These are phyloP conservation scores for Fusarium domesticum DNA, from an alignment of 2,329 filamentous ascomycete species.

Conservation along the genomic window DNA sequence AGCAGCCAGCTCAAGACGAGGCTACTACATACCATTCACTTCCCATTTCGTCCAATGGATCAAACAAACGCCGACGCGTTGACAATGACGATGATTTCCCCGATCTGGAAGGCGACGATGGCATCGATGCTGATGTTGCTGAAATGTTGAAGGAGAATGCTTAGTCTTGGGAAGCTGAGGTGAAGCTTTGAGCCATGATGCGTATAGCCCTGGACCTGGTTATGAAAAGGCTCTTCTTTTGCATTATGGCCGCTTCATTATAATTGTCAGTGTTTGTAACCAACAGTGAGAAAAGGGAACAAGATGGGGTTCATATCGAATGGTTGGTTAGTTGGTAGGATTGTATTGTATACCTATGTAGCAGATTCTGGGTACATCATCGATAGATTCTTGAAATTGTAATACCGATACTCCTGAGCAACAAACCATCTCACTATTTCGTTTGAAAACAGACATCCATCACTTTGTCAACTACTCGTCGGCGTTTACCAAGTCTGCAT, in stretches of 20 bases:
- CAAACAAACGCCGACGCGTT: conserved; percentile 56
- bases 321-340: too few species aligned
- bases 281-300: too few species aligned
- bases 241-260: too few species aligned
- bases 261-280: too few species aligned
- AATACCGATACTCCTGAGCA: too few species aligned
- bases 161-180: conserved; percentile 5
- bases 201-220: background rate
- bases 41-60: conserved; percentile 48
- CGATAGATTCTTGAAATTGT: too few species aligned
- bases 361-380: too few species aligned
- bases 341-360: too few species aligned
- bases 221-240: too few species aligned
- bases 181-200: too few species aligned
- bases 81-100: conserved; percentile 52
- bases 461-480: background rate
- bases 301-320: too few species aligned
- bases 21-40: conserved; percentile 45
- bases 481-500: conserved; percentile 5
- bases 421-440: too few species aligned
- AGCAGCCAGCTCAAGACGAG: conserved; percentile 13
- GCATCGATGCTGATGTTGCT: conserved; percentile 55
- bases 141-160: conserved; percentile 44
- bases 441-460: background rate
- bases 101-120: conserved; percentile 53